These are phyloP conservation scores for Lanmaoa pseudosensibilis DNA, from an alignment of 768 basidiomycete species.

Conservation along the genomic window DNA sequence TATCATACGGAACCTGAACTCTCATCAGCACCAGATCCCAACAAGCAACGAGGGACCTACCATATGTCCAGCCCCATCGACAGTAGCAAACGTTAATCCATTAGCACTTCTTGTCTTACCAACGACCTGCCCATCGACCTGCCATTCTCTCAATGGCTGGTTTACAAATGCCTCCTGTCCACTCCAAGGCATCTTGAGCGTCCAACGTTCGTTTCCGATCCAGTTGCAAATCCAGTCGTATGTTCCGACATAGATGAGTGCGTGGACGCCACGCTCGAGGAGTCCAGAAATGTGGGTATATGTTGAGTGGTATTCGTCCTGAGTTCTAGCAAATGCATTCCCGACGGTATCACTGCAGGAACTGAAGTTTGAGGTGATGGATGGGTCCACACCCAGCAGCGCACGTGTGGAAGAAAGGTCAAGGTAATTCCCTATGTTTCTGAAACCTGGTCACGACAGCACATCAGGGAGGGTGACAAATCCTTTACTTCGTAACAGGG, in stretches of 20 bases:
- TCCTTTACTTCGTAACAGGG: slow-evolving; percentile 43
- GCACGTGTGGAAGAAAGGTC: slow-evolving; percentile 52
- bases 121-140: slow-evolving; percentile 45
- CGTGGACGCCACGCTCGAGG: slow-evolving; percentile 72
- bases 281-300: slow-evolving; percentile 45
- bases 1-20: slow-evolving; percentile 58
- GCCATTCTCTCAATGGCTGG: slow-evolving; percentile 59
- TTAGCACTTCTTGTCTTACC: slow-evolving; percentile 56
- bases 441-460: slow-evolving; percentile 25
- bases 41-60: slow-evolving; percentile 33
- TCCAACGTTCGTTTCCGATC: slow-evolving; percentile 77
- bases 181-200: slow-evolving; percentile 71
- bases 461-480: not conserved
- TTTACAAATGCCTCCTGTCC: slow-evolving; percentile 52
- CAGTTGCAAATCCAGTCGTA: slow-evolving; percentile 83
- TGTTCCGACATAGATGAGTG: slow-evolving; percentile 73
- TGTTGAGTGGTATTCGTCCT: slow-evolving; percentile 40
- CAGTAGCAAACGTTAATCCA: slow-evolving; percentile 66
- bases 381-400: slow-evolving; percentile 62
- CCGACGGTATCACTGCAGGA: slow-evolving; percentile 45
- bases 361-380: slow-evolving; percentile 40
- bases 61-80: slow-evolving; percentile 77
- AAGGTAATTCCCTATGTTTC: slow-evolving; percentile 62
- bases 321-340: slow-evolving; percentile 43
- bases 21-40: slow-evolving; percentile 2